phyloP scores from a whole-genome alignment of 2,329 filamentous ascomycete species.

The Penicillium sp. region DNA sequence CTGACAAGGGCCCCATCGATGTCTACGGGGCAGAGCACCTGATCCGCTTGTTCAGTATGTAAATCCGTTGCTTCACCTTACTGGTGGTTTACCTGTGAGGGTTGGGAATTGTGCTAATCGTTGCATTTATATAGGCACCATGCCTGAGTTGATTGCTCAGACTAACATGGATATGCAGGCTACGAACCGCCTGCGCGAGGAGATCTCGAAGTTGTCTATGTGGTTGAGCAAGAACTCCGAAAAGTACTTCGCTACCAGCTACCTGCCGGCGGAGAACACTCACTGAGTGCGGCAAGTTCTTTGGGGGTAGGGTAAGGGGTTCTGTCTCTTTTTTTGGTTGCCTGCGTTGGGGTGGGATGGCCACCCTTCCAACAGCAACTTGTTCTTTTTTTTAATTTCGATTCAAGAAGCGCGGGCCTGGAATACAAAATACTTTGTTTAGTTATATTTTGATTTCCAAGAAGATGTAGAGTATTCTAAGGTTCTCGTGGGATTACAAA shows the following conservation, averaged over 20 bases:
- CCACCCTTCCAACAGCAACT: background rate
- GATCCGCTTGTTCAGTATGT: constrained; percentile 78
- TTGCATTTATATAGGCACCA: constrained; percentile 61
- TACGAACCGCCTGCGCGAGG: constrained; percentile 81
- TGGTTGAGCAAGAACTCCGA: constrained; percentile 78
- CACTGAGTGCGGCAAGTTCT: constrained; percentile 19
- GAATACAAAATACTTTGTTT: background rate
- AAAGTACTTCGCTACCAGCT: constrained; percentile 64
- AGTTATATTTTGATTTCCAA: background rate
- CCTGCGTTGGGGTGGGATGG: background rate
- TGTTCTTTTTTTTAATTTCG: background rate
- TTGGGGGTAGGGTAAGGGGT: background rate
- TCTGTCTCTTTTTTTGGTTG: background rate
- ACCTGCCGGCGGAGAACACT: constrained; percentile 42
- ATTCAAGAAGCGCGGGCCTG: background rate
- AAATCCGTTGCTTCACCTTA: background rate
- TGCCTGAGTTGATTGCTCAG: constrained; percentile 91
- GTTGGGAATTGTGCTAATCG: background rate
- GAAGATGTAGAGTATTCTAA: background rate
- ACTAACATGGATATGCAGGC: constrained; percentile 97
- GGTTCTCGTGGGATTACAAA: background rate
- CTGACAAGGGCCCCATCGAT: constrained; percentile 71
- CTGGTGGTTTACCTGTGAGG: background rate
- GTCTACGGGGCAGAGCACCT: constrained; percentile 93
- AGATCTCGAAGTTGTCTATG: constrained; percentile 78